Conservation (phyloP, 371 early-diverging fungal species). For the Entomophthora muscae region DNA sequence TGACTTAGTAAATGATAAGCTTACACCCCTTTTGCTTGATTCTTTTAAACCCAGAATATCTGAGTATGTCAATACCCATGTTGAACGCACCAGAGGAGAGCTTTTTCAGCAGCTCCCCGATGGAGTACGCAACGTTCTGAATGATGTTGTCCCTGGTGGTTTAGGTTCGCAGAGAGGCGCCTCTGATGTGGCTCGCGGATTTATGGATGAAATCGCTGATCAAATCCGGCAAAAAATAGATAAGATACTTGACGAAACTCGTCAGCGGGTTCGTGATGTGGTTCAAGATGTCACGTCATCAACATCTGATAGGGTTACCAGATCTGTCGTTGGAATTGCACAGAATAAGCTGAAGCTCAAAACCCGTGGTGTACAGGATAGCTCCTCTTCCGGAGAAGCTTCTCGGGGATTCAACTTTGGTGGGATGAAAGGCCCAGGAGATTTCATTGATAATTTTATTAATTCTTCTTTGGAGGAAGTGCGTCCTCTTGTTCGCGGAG, state of each 20-base stretch:
- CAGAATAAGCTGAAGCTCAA: not conserved
- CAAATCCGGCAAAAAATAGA: not conserved
- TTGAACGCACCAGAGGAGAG: slow-evolving; percentile 1
- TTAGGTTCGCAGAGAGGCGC: not conserved
- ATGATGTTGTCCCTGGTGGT: slow-evolving; percentile 5
- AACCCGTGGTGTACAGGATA: not conserved
- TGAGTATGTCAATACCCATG: slow-evolving; percentile 5
- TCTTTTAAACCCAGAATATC: not conserved
- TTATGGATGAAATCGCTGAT: not conserved
- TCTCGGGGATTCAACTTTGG: not conserved
- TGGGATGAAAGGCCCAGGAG: not conserved
- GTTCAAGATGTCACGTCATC: not conserved
- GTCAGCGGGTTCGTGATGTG: not conserved
- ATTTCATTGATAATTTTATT: slow-evolving; percentile 8
- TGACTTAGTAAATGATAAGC: not conserved
- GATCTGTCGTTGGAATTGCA: slow-evolving; percentile 2
- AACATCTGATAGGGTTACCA: slow-evolving; percentile 5
- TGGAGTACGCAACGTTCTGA: not conserved
- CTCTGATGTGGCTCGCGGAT: not conserved
- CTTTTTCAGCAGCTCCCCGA: slow-evolving; percentile 5
- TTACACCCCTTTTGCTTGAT: slow-evolving; percentile 3
- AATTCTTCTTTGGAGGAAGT: not conserved
- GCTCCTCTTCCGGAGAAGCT: not conserved
- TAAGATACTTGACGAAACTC: not conserved
- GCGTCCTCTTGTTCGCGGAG: not conserved